Evolutionary conservation across 2,329 filamentous ascomycete species (phyloP).

Genomic region (Neopestalotiopsis clavispora): DNA sequence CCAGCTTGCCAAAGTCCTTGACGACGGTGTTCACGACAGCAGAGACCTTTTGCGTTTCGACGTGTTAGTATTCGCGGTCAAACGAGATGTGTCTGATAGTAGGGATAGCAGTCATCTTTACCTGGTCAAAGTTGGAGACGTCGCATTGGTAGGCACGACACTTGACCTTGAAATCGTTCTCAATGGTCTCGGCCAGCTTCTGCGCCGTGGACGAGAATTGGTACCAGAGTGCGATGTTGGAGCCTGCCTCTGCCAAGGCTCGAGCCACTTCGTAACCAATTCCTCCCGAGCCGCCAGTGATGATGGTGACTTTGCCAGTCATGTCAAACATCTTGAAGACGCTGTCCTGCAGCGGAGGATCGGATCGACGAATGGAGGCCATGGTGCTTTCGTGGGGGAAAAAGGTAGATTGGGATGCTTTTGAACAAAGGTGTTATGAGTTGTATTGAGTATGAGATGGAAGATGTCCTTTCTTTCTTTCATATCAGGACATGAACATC

Average conservation of each 20-base stretch:
- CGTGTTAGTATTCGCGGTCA: neutral
- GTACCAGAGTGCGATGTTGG: slow-evolving; percentile 29
- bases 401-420: neutral
- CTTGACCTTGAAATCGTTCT: slow-evolving; percentile 24
- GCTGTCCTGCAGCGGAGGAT: slow-evolving; percentile 29
- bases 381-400: neutral
- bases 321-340: slow-evolving; percentile 36
- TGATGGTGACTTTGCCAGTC: slow-evolving; percentile 34
- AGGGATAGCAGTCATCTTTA: neutral
- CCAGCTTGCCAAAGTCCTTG: slow-evolving; percentile 73
- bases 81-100: neutral
- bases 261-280: slow-evolving; percentile 41
- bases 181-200: slow-evolving; percentile 22
- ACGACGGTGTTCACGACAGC: slow-evolving; percentile 57
- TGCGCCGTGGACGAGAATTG: slow-evolving; percentile 23
- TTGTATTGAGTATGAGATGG: neutral
- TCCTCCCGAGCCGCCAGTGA: slow-evolving; percentile 44
- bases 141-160: slow-evolving; percentile 68
- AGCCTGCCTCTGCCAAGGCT: slow-evolving; percentile 42
- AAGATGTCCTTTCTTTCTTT: neutral
- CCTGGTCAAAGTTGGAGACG: slow-evolving; percentile 52
- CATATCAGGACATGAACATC: neutral
- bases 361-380: slow-evolving; percentile 19
- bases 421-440: neutral
- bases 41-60: slow-evolving; percentile 43